phyloP scores from a whole-genome alignment of 2,329 filamentous ascomycete species.

The Colletotrichum cordylinicola region DNA sequence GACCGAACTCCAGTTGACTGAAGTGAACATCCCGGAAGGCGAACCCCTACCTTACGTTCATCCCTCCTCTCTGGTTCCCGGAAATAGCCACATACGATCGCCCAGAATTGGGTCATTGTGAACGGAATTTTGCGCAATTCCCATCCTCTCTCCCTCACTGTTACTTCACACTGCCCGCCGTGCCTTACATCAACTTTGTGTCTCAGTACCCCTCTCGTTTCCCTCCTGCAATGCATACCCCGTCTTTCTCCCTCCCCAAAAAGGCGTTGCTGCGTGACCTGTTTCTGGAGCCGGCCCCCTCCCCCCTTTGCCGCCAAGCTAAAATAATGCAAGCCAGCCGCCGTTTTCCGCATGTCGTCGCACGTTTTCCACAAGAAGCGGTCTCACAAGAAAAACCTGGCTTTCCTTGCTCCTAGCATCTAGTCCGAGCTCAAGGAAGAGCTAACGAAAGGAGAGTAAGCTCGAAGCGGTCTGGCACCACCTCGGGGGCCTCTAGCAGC shows the following conservation, averaged over 20 bases:
- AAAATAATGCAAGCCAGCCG: neutral
- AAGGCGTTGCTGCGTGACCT: neutral
- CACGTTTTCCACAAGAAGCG: neutral
- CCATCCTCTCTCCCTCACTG: neutral
- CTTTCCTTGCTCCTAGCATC: neutral
- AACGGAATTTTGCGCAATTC: constrained; percentile 1
- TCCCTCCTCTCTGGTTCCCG: neutral
- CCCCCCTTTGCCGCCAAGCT: neutral
- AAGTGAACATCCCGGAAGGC: neutral
- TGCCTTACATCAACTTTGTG: neutral
- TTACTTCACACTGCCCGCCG: neutral
- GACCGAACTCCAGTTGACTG: neutral
- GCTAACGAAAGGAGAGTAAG: neutral
- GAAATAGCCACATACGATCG: constrained; percentile 1
- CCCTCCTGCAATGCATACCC: neutral
- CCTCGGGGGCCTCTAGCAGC: neutral
- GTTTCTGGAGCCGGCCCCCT: neutral
- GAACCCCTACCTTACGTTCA: neutral
- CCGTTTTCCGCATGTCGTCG: neutral
- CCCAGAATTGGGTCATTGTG: constrained; percentile 5
- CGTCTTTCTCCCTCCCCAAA: neutral
- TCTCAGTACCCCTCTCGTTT: neutral
- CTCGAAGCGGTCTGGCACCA: neutral
- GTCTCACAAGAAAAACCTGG: neutral
- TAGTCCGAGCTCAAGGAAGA: neutral